Evolutionary conservation across 208 protist species (phyloP).

Genomic region (Phytomonas serpens): DNA sequence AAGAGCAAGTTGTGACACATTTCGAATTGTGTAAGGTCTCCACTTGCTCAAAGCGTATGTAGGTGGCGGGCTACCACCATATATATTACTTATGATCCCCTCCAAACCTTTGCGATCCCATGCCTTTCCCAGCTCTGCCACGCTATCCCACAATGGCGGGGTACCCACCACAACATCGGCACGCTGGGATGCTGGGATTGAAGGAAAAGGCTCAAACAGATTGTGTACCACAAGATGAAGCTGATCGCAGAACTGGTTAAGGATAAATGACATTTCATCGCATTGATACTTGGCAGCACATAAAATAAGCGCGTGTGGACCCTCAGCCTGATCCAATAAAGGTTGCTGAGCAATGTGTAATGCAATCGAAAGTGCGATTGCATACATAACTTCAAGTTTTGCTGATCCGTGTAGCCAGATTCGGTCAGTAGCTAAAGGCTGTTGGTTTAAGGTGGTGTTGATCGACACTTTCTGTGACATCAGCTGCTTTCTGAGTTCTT

Average conservation of each 20-base stretch:
- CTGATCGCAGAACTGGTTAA: conserved; percentile 37
- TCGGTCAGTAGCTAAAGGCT: not conserved
- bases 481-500: conserved; percentile 20
- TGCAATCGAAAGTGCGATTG: conserved; percentile 42
- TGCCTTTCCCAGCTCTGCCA: conserved; percentile 19
- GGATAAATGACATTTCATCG: conserved; percentile 37
- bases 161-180: conserved; percentile 76
- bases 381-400: conserved; percentile 61
- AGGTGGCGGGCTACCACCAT: conserved; percentile 21
- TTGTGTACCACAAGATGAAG: conserved; percentile 80
- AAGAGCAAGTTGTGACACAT: conserved; percentile 47
- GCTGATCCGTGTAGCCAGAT: conserved; percentile 25
- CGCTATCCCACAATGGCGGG: conserved; percentile 54
- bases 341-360: conserved; percentile 53
- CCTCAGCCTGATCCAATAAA: conserved; percentile 43
- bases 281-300: conserved; percentile 72
- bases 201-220: conserved; percentile 59
- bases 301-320: conserved; percentile 58
- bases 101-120: conserved; percentile 29
- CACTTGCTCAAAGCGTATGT: conserved; percentile 43
- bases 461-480: not conserved
- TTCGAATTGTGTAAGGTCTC: conserved; percentile 46
- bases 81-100: conserved; percentile 38
- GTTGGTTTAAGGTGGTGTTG: not conserved
- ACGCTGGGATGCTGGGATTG: conserved; percentile 39